Percentiles rank a stretch among this genome's conserved stretches.
These are phyloP conservation scores for Alternaria sp. DNA, from an alignment of 2,329 filamentous ascomycete genomes.

Conservation along the genomic window DNA sequence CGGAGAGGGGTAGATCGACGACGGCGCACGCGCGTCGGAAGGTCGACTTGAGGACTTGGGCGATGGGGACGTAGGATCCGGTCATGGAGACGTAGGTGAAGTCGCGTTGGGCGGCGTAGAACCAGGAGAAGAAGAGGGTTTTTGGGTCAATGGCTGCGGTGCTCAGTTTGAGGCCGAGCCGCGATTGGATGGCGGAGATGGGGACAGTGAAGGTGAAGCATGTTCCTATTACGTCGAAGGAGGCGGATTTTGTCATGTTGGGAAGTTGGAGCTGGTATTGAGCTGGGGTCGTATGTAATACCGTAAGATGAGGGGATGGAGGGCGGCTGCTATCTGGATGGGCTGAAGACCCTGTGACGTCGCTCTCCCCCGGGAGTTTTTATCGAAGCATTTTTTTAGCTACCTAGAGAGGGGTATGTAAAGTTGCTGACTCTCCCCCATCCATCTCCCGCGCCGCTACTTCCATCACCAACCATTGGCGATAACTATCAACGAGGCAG, in stretches of 20 bases:
- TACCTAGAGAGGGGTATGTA: no score
- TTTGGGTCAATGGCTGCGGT: slow-evolving; percentile 29
- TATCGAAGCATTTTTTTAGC: no score
- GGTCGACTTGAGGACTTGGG: slow-evolving; percentile 29
- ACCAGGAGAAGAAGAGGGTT: slow-evolving; percentile 40
- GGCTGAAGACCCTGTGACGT: slow-evolving; percentile 18
- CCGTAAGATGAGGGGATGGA: slow-evolving; percentile 3
- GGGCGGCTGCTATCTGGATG: background rate
- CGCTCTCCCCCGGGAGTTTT: background rate
- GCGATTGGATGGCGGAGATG: slow-evolving; percentile 29
- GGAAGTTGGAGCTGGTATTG: background rate
- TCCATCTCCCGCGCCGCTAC: background rate
- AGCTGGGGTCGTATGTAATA: background rate
- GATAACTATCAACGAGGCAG: background rate
- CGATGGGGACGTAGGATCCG: slow-evolving; percentile 34
- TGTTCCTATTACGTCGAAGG: slow-evolving; percentile 41
- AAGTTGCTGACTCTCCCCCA: background rate
- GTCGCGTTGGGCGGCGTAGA: slow-evolving; percentile 40
- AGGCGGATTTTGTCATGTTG: slow-evolving; percentile 32
- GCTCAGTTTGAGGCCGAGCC: slow-evolving; percentile 26
- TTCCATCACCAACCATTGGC: background rate
- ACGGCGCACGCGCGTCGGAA: slow-evolving; percentile 33
- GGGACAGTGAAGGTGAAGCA: slow-evolving; percentile 34
- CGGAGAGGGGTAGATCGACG: slow-evolving; percentile 29
- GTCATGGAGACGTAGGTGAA: slow-evolving; percentile 37